Evolutionary conservation across 768 basidiomycete genomes (phyloP), one percentile per base, ranked within the genome.

Genomic region (Cyathus striatus): DNA sequence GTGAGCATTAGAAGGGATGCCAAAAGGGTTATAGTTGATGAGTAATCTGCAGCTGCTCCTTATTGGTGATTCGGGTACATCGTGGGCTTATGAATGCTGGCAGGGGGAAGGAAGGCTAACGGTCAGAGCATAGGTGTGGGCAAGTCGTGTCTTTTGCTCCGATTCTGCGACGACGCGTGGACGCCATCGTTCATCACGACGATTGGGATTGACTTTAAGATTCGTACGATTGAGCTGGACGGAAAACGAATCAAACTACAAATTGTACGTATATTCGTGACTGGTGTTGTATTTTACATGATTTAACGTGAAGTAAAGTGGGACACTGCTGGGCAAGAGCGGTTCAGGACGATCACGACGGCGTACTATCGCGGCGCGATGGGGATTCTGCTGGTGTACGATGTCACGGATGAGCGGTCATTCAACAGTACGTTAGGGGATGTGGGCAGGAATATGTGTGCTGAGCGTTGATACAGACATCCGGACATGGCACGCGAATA

Each of bases 131-230:
- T 53, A 84, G 92, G 92, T 68, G 94, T 96, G 54, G 92, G 95
- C 50, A 94, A 99, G 75, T 98, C 94, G 20, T 92, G 90, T 69
- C 76, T 93, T 14, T 74, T 93, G 41, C 78, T 92, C 47, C 86
- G 92, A 50, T 99, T 99, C 81, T 97, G 93, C 62, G 96, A 98
- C 72, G 96, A 99, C 67, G 90, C 94, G 50, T 99, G 94, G 93
- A 98, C 96, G 25, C 94, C 94, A 38, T 93, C 90, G 34, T 98
- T 97, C 74, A 98, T 97, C 69, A 97, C 94, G 44, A 99, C 96
- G 44, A 99, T 99, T 64, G 96, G 95, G 45, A 94, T 97, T 53
- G 93, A 96, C 80, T 96, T 96, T 78, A 95, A 94, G 84, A 98
- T 98, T 67, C 85, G 95, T 24, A 97, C 94, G 40, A 97, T 98